Base-by-base conservation (phyloP, 2,329 filamentous ascomycete species). In the Arthrobotrys sinensis region DNA sequence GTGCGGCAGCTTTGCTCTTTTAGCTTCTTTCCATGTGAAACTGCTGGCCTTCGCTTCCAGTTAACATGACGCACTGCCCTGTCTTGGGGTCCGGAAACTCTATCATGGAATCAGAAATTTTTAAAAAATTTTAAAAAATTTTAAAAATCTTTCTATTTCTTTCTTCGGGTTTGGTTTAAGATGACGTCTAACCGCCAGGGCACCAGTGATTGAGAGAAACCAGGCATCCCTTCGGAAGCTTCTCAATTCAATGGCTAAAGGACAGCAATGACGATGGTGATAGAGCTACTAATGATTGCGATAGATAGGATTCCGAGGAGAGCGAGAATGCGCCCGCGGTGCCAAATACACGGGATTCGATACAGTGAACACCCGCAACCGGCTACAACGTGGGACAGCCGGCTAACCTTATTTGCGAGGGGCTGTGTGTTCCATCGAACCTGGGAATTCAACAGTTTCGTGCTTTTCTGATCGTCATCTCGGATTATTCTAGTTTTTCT, bases 371-470 rank as follows among this genome's bases (percentile, higher is more conserved):
- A 66, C 57, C 45, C 57, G 72, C 72, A 65, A 70, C 65, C 72
- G 48, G 65, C 40, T 68, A 21, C 72, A 76, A 66, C 66, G 66
- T 77, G 73, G 72, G 66, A 77, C 66, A 57, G 21, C 66, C 67
- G 43, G 46, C 36, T 63, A 72, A 68, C 75, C 52, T 67, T 78
- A 78, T 78, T 72, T 66, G 43, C 45, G 45, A 60, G 60, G 36
- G 60, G 36, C 36, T 60, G 55, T 60, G 55, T 60, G 55, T 43
- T 3, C 40, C 40, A 11, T 32, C 16, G 62, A 66, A 16, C 36
- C 8, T 21, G 12, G 45, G n/a, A 21, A 28, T 40, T 32, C 38
- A 50, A 45, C 38, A 36, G 60, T 46, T 34, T 48, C 43, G 24
- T 16, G 16, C 16, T 38, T 57, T n/a, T 28, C 24, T n/a, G 48